Evolutionary conservation across 1,284 basidiomycete species (phyloP), one percentile per base, ranked within the genome.

Genomic region (Phlebopus sp.): DNA sequence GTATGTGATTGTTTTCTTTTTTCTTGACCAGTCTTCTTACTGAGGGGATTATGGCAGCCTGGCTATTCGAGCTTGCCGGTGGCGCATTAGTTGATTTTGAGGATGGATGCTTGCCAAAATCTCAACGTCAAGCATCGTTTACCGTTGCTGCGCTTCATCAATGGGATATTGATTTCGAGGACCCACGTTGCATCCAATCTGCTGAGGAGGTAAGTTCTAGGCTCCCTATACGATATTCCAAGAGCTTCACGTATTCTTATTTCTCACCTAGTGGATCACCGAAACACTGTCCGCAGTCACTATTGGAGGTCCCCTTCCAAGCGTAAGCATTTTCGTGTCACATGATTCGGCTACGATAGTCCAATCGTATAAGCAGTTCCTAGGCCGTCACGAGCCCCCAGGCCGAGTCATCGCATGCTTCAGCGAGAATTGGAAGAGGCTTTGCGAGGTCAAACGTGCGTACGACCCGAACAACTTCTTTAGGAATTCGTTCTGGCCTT

Each of bases 141-240:
- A 92, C 88, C 3, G 82, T 94, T 38, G 89, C 90, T 2, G 92
- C 93, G 15, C 72, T 96, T 38, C 92, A 95, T 67, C 93, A 96
- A 65, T 96, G 93, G 93, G 85, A 87, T 50, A 83, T 92, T 66
- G 76, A 83, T 42, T 74, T 84, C 32, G 81, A 90, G 54, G 93
- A 96, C 58, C 79, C 82, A 17, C 73, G 80, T 15, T 95, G 92
- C 57, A 77, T 92, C 46, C 75, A 77, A 40, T 84, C 87, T 27
- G 91, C 91, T 10, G 88, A 93, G 64, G 81, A 85, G 60, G 87
- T 86, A 54, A 60, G 73, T 67, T 9, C n/a, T 18, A 17, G n/a
- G 17, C 4, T 3, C 11, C 7, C 2, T 35, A 23, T 36, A 38
- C 23, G 36, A 37, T n/a, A 15, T 18, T 19, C 5, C 5, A 41